Percentiles rank a stretch among this genome's conserved stretches.
phyloP scores from a whole-genome alignment of 352 stramenopile genomes.

The Globisporangium irregulare region DNA sequence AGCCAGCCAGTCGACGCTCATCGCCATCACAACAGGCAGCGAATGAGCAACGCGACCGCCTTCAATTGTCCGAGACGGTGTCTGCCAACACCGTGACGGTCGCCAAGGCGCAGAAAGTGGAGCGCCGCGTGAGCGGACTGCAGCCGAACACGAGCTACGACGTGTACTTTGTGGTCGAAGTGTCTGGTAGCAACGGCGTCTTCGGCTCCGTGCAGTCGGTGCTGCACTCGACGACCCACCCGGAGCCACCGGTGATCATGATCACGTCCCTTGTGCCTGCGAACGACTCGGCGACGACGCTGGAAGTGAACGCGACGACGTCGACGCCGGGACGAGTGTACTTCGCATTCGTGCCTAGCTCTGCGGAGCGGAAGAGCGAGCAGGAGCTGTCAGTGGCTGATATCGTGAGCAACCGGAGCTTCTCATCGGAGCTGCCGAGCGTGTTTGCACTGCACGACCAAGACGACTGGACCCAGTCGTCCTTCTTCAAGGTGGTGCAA shows the following conservation, averaged over 20 bases:
- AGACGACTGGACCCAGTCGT: constrained; percentile 23
- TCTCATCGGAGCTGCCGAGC: constrained; percentile 7
- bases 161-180: constrained; percentile 80
- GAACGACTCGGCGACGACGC: constrained; percentile 35
- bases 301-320: constrained; percentile 33
- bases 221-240: constrained; percentile 50
- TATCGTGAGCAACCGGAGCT: constrained; percentile 28
- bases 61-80: constrained; percentile 3
- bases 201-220: constrained; percentile 71
- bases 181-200: constrained; percentile 74
- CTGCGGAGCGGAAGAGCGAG: background rate
- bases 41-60: background rate
- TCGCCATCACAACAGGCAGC: background rate
- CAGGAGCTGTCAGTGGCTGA: constrained; percentile 20
- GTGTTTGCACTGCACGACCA: constrained; percentile 32
- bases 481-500: constrained; percentile 24
- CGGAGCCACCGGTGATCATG: constrained; percentile 38
- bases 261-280: constrained; percentile 17
- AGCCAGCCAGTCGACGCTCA: background rate
- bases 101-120: constrained; percentile 47
- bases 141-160: constrained; percentile 69
- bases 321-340: constrained; percentile 42
- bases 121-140: constrained; percentile 39
- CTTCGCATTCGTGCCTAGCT: constrained; percentile 44
- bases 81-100: constrained; percentile 46